phyloP scores from a whole-genome alignment of 495 filamentous ascomycete genomes.

The Penicillium coprophilum region DNA sequence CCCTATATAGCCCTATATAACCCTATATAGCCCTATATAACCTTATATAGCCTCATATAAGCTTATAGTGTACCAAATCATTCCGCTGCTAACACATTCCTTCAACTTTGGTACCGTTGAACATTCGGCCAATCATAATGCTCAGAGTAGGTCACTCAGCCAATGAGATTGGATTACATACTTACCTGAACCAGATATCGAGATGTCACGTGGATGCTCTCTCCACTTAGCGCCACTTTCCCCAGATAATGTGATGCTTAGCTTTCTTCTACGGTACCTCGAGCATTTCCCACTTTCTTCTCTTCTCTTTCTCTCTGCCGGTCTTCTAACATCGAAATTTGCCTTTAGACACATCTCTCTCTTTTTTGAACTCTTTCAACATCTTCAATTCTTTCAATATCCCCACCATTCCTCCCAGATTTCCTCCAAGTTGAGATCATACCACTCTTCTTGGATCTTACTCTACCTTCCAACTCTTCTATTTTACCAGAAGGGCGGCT shows the following conservation, averaged over 20 bases:
- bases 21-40: no score
- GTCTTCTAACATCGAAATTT: no score
- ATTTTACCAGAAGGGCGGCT: conserved; percentile 33
- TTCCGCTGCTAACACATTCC: no score
- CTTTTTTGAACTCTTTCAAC: not conserved
- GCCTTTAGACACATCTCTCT: no score
- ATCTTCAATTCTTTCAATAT: no score
- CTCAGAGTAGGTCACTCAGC: no score
- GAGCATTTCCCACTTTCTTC: not conserved
- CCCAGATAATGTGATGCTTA: conserved; percentile 13
- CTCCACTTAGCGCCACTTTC: conserved; percentile 17
- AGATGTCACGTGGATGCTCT: conserved; percentile 1
- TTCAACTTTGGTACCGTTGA: no score
- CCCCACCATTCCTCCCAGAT: not conserved
- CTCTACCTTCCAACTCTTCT: conserved; percentile 2
- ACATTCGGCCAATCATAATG: no score
- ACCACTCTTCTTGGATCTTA: conserved; percentile 1
- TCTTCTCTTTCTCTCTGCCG: conserved; percentile 5
- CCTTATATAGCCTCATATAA: no score
- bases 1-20: not conserved
- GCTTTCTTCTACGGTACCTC: not conserved
- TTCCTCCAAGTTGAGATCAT: not conserved
- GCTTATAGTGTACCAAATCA: no score
- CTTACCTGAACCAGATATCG: no score
- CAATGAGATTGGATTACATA: no score